A percentile compares a stretch with the other conserved stretches of the same genome.
These are phyloP conservation scores for Lepiota subincarnata DNA, from an alignment of 768 basidiomycete species.

Conservation along the genomic window DNA sequence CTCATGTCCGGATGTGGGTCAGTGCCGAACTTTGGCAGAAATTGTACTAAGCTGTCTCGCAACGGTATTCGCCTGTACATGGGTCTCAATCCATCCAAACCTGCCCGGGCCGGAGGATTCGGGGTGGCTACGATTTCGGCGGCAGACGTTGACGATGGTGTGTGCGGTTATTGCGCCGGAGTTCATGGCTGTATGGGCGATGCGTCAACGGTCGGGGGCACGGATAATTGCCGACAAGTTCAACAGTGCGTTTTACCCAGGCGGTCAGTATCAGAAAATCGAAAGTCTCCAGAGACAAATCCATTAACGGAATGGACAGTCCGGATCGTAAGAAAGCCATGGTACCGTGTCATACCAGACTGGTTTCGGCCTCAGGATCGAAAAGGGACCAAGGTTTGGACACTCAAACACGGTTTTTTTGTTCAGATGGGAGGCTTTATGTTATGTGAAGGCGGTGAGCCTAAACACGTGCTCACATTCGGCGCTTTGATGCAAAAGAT, in stretches of 20 bases:
- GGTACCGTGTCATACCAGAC: too few species aligned
- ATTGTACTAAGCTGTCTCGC: slow-evolving; percentile 19
- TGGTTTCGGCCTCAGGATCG: background rate
- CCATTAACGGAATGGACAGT: background rate
- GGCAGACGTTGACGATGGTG: slow-evolving; percentile 12
- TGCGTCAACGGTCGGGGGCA: slow-evolving; percentile 14
- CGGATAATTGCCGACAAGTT: slow-evolving; percentile 1
- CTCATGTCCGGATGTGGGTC: too few species aligned
- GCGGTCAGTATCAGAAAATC: background rate
- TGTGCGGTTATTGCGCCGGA: slow-evolving; percentile 16
- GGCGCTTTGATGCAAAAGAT: background rate
- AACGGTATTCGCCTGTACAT: slow-evolving; percentile 19
- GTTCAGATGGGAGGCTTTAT: slow-evolving; percentile 13
- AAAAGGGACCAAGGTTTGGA: background rate
- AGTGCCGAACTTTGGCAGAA: background rate
- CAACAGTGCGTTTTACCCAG: background rate
- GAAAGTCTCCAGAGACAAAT: background rate
- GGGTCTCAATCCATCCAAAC: slow-evolving; percentile 19
- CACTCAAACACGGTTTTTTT: slow-evolving; percentile 12
- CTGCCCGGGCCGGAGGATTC: slow-evolving; percentile 11
- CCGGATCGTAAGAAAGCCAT: too few species aligned
- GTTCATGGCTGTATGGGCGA: slow-evolving; percentile 14
- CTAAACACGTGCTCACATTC: background rate
- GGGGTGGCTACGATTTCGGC: slow-evolving; percentile 2
- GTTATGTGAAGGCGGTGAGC: background rate